A percentile compares a stretch with the other conserved stretches of the same genome.
phyloP scores from a whole-genome alignment of 108 stramenopile genomes.

The Nitzschia putrida region DNA sequence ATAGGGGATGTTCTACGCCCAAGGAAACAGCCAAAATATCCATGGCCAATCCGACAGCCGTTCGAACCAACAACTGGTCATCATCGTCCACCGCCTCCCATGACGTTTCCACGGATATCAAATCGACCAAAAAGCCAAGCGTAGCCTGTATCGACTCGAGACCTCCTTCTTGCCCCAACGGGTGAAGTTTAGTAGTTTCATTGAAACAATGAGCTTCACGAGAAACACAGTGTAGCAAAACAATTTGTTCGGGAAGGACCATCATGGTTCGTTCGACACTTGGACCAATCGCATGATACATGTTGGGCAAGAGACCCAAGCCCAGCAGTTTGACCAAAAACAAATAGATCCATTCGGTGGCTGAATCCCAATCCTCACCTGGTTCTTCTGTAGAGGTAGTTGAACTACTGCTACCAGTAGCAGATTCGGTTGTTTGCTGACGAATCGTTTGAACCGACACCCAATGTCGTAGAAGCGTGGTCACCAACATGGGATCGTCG shows the following conservation, averaged over 20 bases:
- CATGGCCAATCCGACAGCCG: constrained; percentile 47
- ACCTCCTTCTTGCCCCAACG: constrained; percentile 46
- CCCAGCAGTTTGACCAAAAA: constrained; percentile 54
- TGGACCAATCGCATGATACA: constrained; percentile 33
- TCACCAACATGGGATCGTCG: constrained; percentile 47
- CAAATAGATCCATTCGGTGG: constrained; percentile 80
- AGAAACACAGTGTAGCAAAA: constrained; percentile 66
- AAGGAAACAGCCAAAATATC: constrained; percentile 66
- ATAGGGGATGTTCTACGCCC: constrained; percentile 32
- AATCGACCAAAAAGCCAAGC: constrained; percentile 46
- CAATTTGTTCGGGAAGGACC: constrained; percentile 71
- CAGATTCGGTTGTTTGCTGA: constrained; percentile 3
- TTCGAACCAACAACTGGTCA: constrained; percentile 35
- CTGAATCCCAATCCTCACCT: constrained; percentile 57
- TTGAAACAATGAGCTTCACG: constrained; percentile 38
- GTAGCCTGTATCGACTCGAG: constrained; percentile 19
- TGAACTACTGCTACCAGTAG: constrained; percentile 30
- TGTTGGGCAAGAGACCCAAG: constrained; percentile 49
- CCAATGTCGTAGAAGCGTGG: constrained; percentile 59
- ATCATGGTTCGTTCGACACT: not conserved
- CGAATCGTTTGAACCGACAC: constrained; percentile 47
- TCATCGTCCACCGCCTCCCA: constrained; percentile 26
- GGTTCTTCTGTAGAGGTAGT: constrained; percentile 10
- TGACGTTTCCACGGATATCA: constrained; percentile 9
- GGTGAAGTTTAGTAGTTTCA: constrained; percentile 6